A percentile compares a stretch with the other conserved stretches of the same genome.
These are phyloP conservation scores for Hypoxylon subgilvum DNA, from an alignment of 495 filamentous ascomycete species.

Conservation along the genomic window DNA sequence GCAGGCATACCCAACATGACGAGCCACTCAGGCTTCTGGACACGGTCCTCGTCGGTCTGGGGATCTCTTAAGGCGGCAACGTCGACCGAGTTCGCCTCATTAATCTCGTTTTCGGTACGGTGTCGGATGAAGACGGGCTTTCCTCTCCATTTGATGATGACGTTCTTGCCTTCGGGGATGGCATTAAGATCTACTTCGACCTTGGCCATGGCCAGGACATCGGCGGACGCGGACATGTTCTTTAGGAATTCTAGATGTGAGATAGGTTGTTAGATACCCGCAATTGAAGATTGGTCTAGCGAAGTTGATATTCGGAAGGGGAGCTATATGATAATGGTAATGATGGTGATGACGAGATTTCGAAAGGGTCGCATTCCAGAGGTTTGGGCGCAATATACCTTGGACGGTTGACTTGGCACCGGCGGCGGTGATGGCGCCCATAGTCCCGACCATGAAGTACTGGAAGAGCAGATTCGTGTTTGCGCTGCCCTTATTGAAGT, in stretches of 20 bases:
- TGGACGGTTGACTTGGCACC: slow-evolving; percentile 97
- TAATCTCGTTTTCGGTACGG: slow-evolving; percentile 86
- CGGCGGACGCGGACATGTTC: slow-evolving; percentile 99
- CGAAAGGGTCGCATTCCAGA: slow-evolving; percentile 6
- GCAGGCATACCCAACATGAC: slow-evolving; percentile 88
- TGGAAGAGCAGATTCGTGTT: slow-evolving; percentile 82
- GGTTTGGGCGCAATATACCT: slow-evolving; percentile 67
- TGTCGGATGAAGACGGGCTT: slow-evolving; percentile 99
- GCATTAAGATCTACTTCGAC: slow-evolving; percentile 91
- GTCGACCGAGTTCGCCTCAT: slow-evolving; percentile 78
- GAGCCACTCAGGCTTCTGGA: slow-evolving; percentile 98
- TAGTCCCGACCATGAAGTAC: slow-evolving; percentile 98
- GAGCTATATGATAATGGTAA: not conserved
- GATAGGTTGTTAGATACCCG: slow-evolving; percentile 11
- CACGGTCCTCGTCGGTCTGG: slow-evolving; percentile 86
- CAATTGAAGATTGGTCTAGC: not conserved
- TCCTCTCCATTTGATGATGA: slow-evolving; percentile 99
- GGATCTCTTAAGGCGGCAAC: slow-evolving; percentile 86
- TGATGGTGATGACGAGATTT: slow-evolving; percentile 28
- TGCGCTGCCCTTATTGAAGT: slow-evolving; percentile 69
- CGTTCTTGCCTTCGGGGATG: slow-evolving; percentile 99
- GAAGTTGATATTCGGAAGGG: slow-evolving; percentile 1
- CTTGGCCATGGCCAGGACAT: slow-evolving; percentile 98
- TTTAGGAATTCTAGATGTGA: slow-evolving; percentile 84
- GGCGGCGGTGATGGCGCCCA: slow-evolving; percentile 87